These are phyloP conservation scores for Nasturtium officinale DNA, from an alignment of 345 rosid genomes.

Conservation along the genomic window DNA sequence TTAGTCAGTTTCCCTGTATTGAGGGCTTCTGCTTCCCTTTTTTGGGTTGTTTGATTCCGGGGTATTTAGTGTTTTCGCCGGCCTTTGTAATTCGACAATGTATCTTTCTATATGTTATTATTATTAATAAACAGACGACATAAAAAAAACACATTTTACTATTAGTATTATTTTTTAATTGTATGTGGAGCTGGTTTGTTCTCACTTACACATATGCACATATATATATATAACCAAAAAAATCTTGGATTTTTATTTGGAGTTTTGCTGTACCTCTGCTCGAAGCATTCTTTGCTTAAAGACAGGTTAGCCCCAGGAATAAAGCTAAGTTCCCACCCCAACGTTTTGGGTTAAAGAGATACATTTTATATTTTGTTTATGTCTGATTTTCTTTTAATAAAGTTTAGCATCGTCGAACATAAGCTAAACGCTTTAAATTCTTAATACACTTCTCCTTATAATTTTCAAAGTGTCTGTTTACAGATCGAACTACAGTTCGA, in stretches of 20 bases:
- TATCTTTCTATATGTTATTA: too few relatives aligned
- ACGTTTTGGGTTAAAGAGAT: constrained; percentile 42
- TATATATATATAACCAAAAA: too few relatives aligned
- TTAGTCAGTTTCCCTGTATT: too few relatives aligned
- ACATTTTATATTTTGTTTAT: constrained; percentile 12
- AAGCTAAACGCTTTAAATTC: constrained; percentile 17
- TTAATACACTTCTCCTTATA: constrained; percentile 12
- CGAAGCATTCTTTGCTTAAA: constrained; percentile 82
- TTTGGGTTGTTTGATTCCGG: too few relatives aligned
- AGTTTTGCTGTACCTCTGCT: constrained; percentile 57
- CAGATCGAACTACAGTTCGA: neutral
- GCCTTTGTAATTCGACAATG: too few relatives aligned
- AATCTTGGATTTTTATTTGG: neutral
- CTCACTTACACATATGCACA: neutral
- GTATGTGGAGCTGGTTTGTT: neutral
- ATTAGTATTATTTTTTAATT: neutral
- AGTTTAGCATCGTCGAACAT: constrained; percentile 39
- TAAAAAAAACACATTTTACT: too few relatives aligned
- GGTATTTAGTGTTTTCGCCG: too few relatives aligned
- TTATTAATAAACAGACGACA: too few relatives aligned
- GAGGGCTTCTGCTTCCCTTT: too few relatives aligned
- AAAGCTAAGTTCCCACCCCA: constrained; percentile 52
- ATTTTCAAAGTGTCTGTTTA: constrained; percentile 15
- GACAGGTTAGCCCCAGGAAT: constrained; percentile 67
- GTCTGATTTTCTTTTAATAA: constrained; percentile 34